Conservation (phyloP, 768 basidiomycete species). For the Tulasnella sp. region DNA sequence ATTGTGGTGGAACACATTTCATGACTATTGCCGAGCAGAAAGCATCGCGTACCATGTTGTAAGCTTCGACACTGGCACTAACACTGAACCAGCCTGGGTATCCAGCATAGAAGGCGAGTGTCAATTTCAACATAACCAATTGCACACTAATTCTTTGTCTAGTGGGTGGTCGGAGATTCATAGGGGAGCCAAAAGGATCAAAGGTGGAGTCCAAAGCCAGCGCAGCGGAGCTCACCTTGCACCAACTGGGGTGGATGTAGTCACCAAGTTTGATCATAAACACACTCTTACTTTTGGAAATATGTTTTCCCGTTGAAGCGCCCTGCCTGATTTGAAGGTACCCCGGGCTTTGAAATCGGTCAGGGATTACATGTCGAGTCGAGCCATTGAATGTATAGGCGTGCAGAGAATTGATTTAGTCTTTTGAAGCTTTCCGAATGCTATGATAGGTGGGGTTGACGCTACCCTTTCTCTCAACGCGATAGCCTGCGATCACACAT, state of each 20-base stretch:
- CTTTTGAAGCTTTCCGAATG: too few relatives aligned
- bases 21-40: background rate
- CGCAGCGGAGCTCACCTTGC: background rate
- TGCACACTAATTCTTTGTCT: background rate
- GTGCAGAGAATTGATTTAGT: too few relatives aligned
- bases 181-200: background rate
- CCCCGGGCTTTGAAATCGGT: too few relatives aligned
- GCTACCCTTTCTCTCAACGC: too few relatives aligned
- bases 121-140: background rate
- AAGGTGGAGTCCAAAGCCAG: slow-evolving; percentile 4
- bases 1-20: background rate
- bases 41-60: background rate
- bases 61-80: background rate
- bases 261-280: background rate
- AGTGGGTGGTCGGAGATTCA: background rate
- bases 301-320: too few relatives aligned
- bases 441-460: too few relatives aligned
- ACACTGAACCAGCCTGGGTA: background rate
- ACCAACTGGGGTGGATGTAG: background rate
- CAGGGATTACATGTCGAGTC: too few relatives aligned
- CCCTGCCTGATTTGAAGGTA: too few relatives aligned
- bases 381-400: too few relatives aligned
- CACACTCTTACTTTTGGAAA: too few relatives aligned
- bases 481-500: too few relatives aligned
- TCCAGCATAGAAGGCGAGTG: background rate